phyloP scores from a whole-genome alignment of 768 basidiomycete genomes.

The Amanita exitialis region DNA sequence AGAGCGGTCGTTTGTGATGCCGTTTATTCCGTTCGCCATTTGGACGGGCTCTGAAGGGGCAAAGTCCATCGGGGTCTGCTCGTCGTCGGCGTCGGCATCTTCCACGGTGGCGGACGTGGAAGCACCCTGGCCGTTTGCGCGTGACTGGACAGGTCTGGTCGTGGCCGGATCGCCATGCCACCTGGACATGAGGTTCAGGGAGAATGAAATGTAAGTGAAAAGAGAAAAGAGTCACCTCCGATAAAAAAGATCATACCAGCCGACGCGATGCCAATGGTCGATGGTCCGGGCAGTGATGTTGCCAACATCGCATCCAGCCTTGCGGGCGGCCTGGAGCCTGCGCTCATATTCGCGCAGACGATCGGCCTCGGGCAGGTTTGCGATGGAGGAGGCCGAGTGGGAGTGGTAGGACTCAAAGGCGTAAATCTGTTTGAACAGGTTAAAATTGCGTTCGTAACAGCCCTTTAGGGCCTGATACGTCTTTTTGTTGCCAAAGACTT shows the following conservation, averaged over 20 bases:
- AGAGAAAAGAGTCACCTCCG: conserved; percentile 32
- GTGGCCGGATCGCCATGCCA: conserved; percentile 62
- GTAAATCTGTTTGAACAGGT: conserved; percentile 76
- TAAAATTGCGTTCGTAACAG: conserved; percentile 80
- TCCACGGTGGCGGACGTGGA: conserved; percentile 24
- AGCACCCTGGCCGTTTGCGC: conserved; percentile 21
- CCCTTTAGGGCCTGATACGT: conserved; percentile 80
- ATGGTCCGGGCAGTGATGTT: conserved; percentile 65
- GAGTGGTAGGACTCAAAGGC: conserved; percentile 50
- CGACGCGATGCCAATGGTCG: conserved; percentile 70
- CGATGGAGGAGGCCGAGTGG: conserved; percentile 26
- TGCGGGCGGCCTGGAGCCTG: conserved; percentile 56
- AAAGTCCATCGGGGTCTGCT: conserved; percentile 37
- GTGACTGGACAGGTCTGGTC: conserved; percentile 34
- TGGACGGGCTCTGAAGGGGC: conserved; percentile 18
- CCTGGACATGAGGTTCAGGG: conserved; percentile 20
- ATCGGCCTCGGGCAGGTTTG: conserved; percentile 44
- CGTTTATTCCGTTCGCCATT: conserved; percentile 22
- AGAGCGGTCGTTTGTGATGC: conserved; percentile 17
- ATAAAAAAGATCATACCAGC: conserved; percentile 72
- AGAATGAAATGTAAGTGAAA: not conserved
- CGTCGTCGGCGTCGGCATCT: conserved; percentile 39
- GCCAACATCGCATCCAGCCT: conserved; percentile 59
- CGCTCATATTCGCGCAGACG: conserved; percentile 64
- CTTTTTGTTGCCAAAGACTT: conserved; percentile 69